Base-by-base conservation (phyloP, 306 rosid genomes). In the Corylus avellana region DNA sequence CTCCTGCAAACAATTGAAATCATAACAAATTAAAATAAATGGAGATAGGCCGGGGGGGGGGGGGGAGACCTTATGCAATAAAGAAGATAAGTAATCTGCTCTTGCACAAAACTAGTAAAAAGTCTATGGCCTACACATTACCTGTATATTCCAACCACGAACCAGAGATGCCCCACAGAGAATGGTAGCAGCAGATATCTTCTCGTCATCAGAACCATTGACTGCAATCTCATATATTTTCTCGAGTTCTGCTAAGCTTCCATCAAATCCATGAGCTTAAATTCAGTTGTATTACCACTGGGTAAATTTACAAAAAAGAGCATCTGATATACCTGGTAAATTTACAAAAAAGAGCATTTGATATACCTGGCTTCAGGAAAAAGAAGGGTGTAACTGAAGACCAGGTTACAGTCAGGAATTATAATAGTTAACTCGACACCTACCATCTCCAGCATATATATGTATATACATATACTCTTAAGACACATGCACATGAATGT, bases 131-230 rank as follows among this genome's bases (percentile, higher is more conserved):
- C 71, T 35, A 78, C 17, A 59, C 55, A 83, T 62, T 82, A 95
- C 98, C 93, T 95, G 98, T 77, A 92, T 78, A 88, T 93, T 92
- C 98, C 98, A 95, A 71, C 98, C 98, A 80, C 95, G 92, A 80
- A 81, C 75, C 62, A 95, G 84, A 87, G 98, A 92, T 69, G 94
- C 93, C 77, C 98, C 98, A 78, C 97, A 95, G 78, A 92, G 88
- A 84, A 95, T 83, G 87, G 92, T 84, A 73, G 97, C 98, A 63
- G 96, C 98, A 67, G 91, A 91, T 78, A 92, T 89, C 87, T 83
- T 95, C 87, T 95, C 98, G 51, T 92, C 98, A 44, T 90, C 88
- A 53, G 97, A 91, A 77, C 98, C 97, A 82, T 74, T 89, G 84
- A 85, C 77, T 69, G 98, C 92, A 87, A 95, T 85, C 88, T 92